Evolutionary conservation across 805 yeast genomes (phyloP), one percentile per base, ranked within the genome.

Genomic region (Pichia rugopelliculosa): DNA sequence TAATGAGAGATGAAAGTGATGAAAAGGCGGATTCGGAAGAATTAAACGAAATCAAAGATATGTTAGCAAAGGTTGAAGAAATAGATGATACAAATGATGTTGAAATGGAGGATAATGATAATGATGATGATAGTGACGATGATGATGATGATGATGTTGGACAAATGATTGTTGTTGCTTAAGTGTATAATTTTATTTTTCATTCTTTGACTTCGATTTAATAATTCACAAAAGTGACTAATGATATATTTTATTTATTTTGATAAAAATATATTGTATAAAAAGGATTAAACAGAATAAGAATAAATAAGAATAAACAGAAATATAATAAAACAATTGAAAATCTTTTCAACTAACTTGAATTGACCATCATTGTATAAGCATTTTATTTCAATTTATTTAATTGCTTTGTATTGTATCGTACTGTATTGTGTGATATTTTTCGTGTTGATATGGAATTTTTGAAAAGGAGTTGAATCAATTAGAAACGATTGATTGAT

Each of bases 1-100:
- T 91, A 53, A 85, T 86, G 93, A 80, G 97, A 71, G 97, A 91
- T 59, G 97, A 90, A 59, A 71, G 63, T n/a, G 71, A 69, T 22
- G 73, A 72, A 30, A 72, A 68, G 51, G 77, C 71, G 26, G 79
- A 76, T 26, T 77, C 73, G 39, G 77, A 69, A 24, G 77, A 75
- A 46, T 68, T 47, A 10, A 45, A 44, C 3, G 57, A 72, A 53
- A 72, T 80, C 39, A 73, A 73, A 7, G 85, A 80, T 56, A 71
- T 80, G 45, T 56, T 76, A 30, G 76, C 70, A 12, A 53, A 54
- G 37, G 37, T 48, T n/a, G 56, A 51, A 26, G 56, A 46, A 18
- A 23, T 44, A 15, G 49, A 43, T 25, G 21, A 26, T 13, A 46
- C 40, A 24, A 34, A 34, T n/a, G 52, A 26, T 11, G 48, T 43